phyloP scores from a whole-genome alignment of 805 yeast species.

The Henningerozyma blattae region DNA sequence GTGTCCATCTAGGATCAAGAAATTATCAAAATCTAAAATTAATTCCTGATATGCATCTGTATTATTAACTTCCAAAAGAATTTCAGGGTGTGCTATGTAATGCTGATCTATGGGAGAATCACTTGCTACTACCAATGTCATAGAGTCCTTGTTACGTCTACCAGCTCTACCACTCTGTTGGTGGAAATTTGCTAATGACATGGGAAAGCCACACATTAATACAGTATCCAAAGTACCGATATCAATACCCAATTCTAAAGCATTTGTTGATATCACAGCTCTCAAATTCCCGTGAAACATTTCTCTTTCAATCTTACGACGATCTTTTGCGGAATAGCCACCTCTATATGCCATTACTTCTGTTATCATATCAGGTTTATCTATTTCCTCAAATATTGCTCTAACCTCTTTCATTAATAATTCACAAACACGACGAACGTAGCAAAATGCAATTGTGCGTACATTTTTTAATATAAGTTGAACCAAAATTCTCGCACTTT shows the following conservation, averaged over 20 bases:
- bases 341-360: constrained; percentile 90
- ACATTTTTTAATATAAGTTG: constrained; percentile 51
- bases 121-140: constrained; percentile 77
- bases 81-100: constrained; percentile 45
- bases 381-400: constrained; percentile 33
- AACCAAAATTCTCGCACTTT: constrained; percentile 64
- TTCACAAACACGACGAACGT: constrained; percentile 78
- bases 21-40: constrained; percentile 48
- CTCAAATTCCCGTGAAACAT: constrained; percentile 80
- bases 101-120: constrained; percentile 78
- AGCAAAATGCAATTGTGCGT: constrained; percentile 83
- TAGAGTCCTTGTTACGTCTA: constrained; percentile 69
- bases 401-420: constrained; percentile 75
- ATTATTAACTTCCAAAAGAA: constrained; percentile 18
- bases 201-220: constrained; percentile 84
- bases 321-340: constrained; percentile 78
- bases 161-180: constrained; percentile 99
- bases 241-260: constrained; percentile 91
- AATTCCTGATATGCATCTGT: constrained; percentile 53
- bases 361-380: constrained; percentile 34
- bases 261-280: constrained; percentile 91
- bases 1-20: constrained; percentile 64
- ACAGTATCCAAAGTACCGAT: constrained; percentile 90
- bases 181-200: constrained; percentile 73
- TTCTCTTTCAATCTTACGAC: constrained; percentile 77